Conservation (phyloP, 306 rosid genomes). For the Rosa multiflora region DNA sequence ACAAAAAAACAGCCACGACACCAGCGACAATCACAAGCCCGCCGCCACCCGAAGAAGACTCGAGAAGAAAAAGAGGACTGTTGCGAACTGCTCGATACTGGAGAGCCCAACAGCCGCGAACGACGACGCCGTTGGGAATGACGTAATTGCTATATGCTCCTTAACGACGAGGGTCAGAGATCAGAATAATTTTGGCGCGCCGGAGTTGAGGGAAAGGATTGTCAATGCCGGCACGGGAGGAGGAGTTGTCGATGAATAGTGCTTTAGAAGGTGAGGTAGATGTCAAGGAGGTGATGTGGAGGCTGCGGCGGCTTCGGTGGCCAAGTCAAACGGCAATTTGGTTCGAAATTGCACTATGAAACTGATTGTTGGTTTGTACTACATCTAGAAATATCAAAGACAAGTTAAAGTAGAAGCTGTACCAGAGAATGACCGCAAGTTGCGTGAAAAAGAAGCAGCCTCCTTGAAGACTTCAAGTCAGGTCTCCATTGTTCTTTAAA, state of each 20-base stretch:
- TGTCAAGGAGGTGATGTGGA: constrained; percentile 33
- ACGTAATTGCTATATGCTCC: constrained; percentile 19
- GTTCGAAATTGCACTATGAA: constrained; percentile 36
- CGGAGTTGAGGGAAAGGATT: constrained; percentile 75
- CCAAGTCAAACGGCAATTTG: constrained; percentile 44
- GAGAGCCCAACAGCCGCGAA: constrained; percentile 30
- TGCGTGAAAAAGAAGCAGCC: too few relatives aligned
- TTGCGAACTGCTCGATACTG: constrained; percentile 32
- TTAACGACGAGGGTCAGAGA: constrained; percentile 31
- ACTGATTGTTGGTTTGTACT: too few relatives aligned
- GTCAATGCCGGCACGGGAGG: constrained; percentile 44
- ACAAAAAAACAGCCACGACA: neutral
- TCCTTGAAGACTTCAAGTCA: too few relatives aligned
- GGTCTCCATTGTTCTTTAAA: too few relatives aligned
- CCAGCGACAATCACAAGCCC: constrained; percentile 10
- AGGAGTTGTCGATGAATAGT: constrained; percentile 26
- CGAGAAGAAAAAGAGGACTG: constrained; percentile 44
- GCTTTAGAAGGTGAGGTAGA: constrained; percentile 3
- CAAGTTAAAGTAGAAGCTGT: too few relatives aligned
- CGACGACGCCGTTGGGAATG: neutral
- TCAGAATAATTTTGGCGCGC: constrained; percentile 34
- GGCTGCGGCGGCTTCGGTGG: constrained; percentile 20
- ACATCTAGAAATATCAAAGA: too few relatives aligned
- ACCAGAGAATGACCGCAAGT: too few relatives aligned
- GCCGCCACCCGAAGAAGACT: constrained; percentile 46